Evolutionary conservation across 306 rosid species (phyloP).

Genomic region (Begonia peltatifolia): DNA sequence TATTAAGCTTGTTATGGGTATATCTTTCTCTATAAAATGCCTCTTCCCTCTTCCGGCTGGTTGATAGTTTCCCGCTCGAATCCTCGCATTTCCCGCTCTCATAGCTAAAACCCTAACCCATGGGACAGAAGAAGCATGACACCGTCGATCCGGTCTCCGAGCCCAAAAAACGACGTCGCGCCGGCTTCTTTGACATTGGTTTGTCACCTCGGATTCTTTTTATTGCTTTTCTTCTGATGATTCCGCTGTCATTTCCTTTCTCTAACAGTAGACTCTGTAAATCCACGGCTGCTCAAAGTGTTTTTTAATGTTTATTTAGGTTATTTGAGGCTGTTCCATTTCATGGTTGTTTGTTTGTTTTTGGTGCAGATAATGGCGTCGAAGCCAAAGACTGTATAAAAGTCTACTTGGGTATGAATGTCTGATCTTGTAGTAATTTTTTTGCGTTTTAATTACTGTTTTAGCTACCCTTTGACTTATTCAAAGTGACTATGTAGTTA

Average conservation of each 20-base stretch:
- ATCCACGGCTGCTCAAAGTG: not conserved
- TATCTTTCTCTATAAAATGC: too few relatives aligned
- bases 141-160: conserved; percentile 28
- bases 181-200: conserved; percentile 41
- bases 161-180: conserved; percentile 61
- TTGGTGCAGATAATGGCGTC: conserved; percentile 45
- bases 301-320: conserved; percentile 1
- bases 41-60: too few relatives aligned
- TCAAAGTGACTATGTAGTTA: too few relatives aligned
- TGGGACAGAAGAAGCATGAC: conserved; percentile 59
- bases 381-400: conserved; percentile 74
- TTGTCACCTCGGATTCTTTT: conserved; percentile 1
- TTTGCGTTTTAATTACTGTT: too few relatives aligned
- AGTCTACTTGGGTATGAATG: conserved; percentile 52
- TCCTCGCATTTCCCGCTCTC: conserved; percentile 34
- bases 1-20: too few relatives aligned
- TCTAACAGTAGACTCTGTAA: not conserved
- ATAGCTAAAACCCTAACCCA: conserved; percentile 47
- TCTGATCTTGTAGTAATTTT: not conserved
- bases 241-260: not conserved
- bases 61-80: conserved; percentile 43
- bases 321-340: not conserved
- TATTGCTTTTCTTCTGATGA: not conserved
- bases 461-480: too few relatives aligned
- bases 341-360: conserved; percentile 5